Evolutionary conservation across 192 early-diverging fungal species (phyloP).

Genomic region (Dissophora globulifera): DNA sequence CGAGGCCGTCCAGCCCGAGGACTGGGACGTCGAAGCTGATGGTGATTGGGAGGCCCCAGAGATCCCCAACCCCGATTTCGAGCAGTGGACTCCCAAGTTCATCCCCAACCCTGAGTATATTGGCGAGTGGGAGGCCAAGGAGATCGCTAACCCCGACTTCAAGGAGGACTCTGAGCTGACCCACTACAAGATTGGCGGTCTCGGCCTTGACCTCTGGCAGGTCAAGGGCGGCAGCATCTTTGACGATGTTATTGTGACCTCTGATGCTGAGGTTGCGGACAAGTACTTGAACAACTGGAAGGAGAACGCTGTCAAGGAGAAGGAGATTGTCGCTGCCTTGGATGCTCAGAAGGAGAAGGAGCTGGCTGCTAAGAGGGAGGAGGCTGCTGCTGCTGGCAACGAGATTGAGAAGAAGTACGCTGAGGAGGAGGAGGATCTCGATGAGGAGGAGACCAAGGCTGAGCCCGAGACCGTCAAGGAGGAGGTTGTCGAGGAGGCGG

Average conservation of each 20-base stretch:
- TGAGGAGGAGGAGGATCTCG: slow-evolving; percentile 32
- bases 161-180: slow-evolving; percentile 85
- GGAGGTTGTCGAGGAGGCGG: no score
- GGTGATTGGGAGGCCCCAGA: slow-evolving; percentile 95
- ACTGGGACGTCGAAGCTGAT: slow-evolving; percentile 95
- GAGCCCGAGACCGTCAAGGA: slow-evolving; percentile 21
- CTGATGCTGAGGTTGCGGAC: slow-evolving; percentile 80
- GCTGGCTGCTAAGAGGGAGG: slow-evolving; percentile 8
- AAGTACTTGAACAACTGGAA: slow-evolving; percentile 53
- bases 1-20: slow-evolving; percentile 80
- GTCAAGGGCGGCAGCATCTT: slow-evolving; percentile 93
- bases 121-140: slow-evolving; percentile 88
- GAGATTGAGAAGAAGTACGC: slow-evolving; percentile 26
- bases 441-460: slow-evolving; percentile 19
- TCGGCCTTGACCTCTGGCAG: slow-evolving; percentile 97
- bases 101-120: slow-evolving; percentile 95
- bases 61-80: slow-evolving; percentile 88
- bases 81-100: slow-evolving; percentile 81
- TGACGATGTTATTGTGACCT: slow-evolving; percentile 93
- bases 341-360: slow-evolving; percentile 21
- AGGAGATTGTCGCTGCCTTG: slow-evolving; percentile 16
- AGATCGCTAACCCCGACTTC: slow-evolving; percentile 94
- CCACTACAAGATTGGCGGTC: slow-evolving; percentile 86
- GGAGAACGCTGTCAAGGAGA: slow-evolving; percentile 13
- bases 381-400: slow-evolving; percentile 36